phyloP scores from a whole-genome alignment of 225 moss, liverwort and hornwort genomes.

The Marchantia paleacea region DNA sequence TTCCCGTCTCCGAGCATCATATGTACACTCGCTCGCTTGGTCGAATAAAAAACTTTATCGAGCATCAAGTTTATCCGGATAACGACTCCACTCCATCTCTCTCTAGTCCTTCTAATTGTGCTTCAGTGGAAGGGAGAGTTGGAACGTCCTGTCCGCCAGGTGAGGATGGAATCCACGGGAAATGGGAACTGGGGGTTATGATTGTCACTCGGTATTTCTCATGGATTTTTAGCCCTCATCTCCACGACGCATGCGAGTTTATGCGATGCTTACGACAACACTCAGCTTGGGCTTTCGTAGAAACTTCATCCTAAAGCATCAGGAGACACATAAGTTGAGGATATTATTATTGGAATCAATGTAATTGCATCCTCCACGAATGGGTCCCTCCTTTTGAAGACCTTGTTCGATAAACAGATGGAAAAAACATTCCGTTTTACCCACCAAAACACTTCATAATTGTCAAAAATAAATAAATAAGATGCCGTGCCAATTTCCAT shows the following conservation, averaged over 20 bases:
- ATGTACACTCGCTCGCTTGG: neutral
- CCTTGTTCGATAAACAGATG: neutral
- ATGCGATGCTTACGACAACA: neutral
- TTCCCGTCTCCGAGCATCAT: neutral
- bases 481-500: neutral
- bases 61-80: slow-evolving; percentile 7
- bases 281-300: neutral
- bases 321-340: neutral
- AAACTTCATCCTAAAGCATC: neutral
- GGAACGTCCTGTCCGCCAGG: neutral
- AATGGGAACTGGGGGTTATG: neutral
- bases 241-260: neutral
- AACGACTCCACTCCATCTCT: neutral
- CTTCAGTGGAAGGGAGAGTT: neutral
- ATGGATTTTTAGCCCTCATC: neutral
- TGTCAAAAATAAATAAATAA: neutral
- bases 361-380: neutral
- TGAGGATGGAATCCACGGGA: neutral
- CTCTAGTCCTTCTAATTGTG: neutral
- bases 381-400: neutral
- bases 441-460: neutral
- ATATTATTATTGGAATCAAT: neutral
- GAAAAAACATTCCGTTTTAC: neutral
- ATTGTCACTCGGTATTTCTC: neutral
- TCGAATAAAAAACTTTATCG: neutral